Evolutionary conservation across 2,329 filamentous ascomycete genomes (phyloP), one percentile per base, ranked within the genome.

Genomic region (Chalara sp.): DNA sequence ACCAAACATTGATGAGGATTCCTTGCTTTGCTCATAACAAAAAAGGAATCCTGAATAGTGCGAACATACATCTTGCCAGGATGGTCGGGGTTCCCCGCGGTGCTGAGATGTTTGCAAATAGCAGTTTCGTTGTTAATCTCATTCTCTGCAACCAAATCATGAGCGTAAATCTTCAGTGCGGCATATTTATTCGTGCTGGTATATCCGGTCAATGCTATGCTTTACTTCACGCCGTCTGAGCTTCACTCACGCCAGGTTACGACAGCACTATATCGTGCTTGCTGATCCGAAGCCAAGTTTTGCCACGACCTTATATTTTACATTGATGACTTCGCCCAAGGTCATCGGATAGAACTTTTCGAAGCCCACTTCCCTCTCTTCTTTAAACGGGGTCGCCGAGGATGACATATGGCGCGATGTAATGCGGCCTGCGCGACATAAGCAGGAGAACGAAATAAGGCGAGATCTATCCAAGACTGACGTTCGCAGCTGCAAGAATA

Each of bases 181-280:
- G 54, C 51, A 55, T 56, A 58, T 55, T 54, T 55, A 50, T 58
- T 53, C 31, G 56, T 58, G 47, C 57, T 59, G 39, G 49, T 58
- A 55, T 55, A 50, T 56, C 54, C 50, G 37, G 56, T 59, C 45
- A 58, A 55, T 51, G 45, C 43, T 49, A 53, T 40, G 32, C 48
- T 56, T 49, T 43, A 49, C 48, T 40, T 53, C 35, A 48, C 44
- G 44, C 44, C 43, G 35, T 51, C 45, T 44, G 54, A 48, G 32
- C 54, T 54, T 48, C 48, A 58, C 58, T 43, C 53, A 54, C 46
- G 53, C 49, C 6, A 70, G 60, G 60, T 72, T 69, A 45, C 61
- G 65, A 51, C 67, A 67, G 1, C 74, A 66, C 71, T 72, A 76
- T n/a, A 70, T 67, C 0, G 71, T 74, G 6, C 71, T 67, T 50